phyloP scores from a whole-genome alignment of 495 filamentous ascomycete genomes.

The Aspergillus leporis region DNA sequence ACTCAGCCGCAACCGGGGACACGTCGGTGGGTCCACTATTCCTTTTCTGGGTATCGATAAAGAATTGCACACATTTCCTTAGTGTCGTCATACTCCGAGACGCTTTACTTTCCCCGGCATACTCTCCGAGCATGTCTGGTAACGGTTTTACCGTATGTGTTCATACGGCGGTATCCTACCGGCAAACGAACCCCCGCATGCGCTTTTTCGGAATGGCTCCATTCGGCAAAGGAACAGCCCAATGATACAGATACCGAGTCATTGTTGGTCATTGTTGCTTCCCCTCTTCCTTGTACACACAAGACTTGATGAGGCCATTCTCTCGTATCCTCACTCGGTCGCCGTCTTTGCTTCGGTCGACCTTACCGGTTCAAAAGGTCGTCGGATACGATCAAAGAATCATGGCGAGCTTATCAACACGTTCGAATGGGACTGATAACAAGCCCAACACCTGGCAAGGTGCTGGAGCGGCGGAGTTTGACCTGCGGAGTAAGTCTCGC shows the following conservation, averaged over 20 bases:
- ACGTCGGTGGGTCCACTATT: conserved; percentile 20
- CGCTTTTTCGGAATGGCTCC: background rate
- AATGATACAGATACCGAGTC: background rate
- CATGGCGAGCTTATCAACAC: conserved; percentile 31
- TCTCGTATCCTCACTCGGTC: conserved; percentile 20
- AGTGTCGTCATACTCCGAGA: conserved; percentile 16
- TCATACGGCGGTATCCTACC: conserved; percentile 1
- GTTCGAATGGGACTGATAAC: conserved; percentile 18
- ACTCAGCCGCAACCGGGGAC: conserved; percentile 21
- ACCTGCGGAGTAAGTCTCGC: conserved; percentile 50
- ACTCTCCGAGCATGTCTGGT: background rate
- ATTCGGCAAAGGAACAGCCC: background rate
- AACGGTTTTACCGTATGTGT: background rate
- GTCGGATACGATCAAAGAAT: conserved; percentile 14
- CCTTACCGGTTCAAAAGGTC: conserved; percentile 3
- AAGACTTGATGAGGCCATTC: conserved; percentile 17
- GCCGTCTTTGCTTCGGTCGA: conserved; percentile 4
- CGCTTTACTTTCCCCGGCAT: background rate
- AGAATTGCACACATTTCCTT: conserved; percentile 13
- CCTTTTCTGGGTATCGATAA: conserved; percentile 20
- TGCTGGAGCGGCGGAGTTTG: conserved; percentile 64
- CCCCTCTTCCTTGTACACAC: background rate
- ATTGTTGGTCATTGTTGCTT: background rate
- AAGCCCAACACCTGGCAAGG: conserved; percentile 54
- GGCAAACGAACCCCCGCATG: background rate